Percentiles rank a stretch among this genome's conserved stretches.
These are phyloP conservation scores for Phytophthora lateralis DNA, from an alignment of 352 stramenopile genomes.

Conservation along the genomic window DNA sequence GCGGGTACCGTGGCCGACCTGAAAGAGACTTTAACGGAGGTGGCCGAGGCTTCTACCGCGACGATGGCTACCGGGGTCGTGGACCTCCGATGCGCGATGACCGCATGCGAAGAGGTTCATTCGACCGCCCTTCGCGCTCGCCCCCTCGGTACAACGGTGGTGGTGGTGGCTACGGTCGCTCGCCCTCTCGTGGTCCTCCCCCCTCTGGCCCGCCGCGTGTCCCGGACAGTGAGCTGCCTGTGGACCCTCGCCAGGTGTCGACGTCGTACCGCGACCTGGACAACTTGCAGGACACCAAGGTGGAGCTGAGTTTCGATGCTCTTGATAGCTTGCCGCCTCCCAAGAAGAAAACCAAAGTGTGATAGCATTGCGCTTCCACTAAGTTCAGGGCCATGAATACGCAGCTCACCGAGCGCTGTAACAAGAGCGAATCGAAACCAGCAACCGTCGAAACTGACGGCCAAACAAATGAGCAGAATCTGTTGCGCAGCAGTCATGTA, in stretches of 20 bases:
- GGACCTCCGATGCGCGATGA: constrained; percentile 59
- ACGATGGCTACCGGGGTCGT: constrained; percentile 61
- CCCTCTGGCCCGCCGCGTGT: constrained; percentile 33
- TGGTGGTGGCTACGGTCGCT: constrained; percentile 32
- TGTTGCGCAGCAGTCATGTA: constrained; percentile 17
- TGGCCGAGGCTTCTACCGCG: constrained; percentile 60
- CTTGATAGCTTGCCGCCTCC: constrained; percentile 78
- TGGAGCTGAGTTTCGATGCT: constrained; percentile 85
- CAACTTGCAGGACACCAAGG: constrained; percentile 83
- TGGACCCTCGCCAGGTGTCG: constrained; percentile 81
- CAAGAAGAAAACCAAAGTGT: constrained; percentile 89
- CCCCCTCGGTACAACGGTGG: constrained; percentile 36
- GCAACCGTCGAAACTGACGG: constrained; percentile 23
- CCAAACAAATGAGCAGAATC: constrained; percentile 25
- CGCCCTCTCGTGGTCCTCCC: constrained; percentile 32
- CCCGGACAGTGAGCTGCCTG: constrained; percentile 71
- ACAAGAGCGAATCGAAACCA: constrained; percentile 24
- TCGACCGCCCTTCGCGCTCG: constrained; percentile 45
- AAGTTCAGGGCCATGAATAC: constrained; percentile 16
- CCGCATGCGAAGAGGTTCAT: constrained; percentile 51
- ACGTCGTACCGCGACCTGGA: constrained; percentile 87
- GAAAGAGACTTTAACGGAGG: constrained; percentile 34
- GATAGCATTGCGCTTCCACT: constrained; percentile 20
- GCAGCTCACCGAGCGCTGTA: constrained; percentile 25
- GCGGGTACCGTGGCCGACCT: constrained; percentile 34